phyloP scores from a whole-genome alignment of 768 basidiomycete genomes.

The Boletus vinaceobasis region DNA sequence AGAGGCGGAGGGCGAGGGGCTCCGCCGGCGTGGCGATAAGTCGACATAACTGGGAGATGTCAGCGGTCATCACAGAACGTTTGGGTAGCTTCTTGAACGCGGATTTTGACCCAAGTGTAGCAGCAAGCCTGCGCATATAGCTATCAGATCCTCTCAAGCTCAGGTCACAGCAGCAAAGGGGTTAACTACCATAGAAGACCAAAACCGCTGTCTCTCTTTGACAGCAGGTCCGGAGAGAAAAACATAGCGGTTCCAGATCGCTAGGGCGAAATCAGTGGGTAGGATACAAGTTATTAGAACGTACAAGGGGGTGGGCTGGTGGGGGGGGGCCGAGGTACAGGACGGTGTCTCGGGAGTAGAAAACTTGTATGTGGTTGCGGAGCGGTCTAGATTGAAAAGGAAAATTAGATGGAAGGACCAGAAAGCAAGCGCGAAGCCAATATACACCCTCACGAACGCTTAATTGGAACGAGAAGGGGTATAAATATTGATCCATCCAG shows the following conservation, averaged over 20 bases:
- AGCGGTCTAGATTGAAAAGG: background rate
- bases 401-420: constrained; percentile 5
- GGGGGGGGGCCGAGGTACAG: background rate
- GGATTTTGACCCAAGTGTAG: constrained; percentile 86
- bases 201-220: constrained; percentile 81
- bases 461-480: constrained; percentile 12
- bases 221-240: constrained; percentile 78
- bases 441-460: background rate
- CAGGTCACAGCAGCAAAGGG: background rate
- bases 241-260: constrained; percentile 53
- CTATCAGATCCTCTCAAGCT: constrained; percentile 3
- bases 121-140: constrained; percentile 66
- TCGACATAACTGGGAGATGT: constrained; percentile 77
- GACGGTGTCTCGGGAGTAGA: background rate
- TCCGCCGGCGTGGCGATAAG: constrained; percentile 81
- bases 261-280: background rate
- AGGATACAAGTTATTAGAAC: constrained; percentile 1
- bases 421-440: constrained; percentile 24
- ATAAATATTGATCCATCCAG: constrained; percentile 8
- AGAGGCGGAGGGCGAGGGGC: constrained; percentile 81
- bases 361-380: constrained; percentile 7
- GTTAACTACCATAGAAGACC: constrained; percentile 73
- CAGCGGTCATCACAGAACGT: constrained; percentile 79
- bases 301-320: background rate
- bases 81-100: constrained; percentile 79